Evolutionary conservation across 129 eudicot species (phyloP), one percentile per base, ranked within the genome.

Genomic region (Erigeron canadensis): DNA sequence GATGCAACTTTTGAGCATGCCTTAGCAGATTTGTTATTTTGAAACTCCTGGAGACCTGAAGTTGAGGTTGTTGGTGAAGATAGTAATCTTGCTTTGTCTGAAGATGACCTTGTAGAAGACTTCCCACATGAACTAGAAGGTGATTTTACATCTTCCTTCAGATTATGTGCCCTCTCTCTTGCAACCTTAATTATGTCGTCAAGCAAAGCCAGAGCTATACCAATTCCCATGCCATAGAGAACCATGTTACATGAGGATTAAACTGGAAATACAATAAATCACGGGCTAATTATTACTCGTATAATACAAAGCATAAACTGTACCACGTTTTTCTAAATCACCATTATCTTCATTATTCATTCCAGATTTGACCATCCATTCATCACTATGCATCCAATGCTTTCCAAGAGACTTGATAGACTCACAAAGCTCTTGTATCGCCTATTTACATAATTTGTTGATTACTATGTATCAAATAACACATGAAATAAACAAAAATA

Each of bases 171-270:
- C 71, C 87, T 86, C 73, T 85, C 96, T 55, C 84, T 83, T 41
- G 93, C 91, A 34, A 91, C 77, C 37, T 58, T 84, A 57, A 85
- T 95, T 37, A 95, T 72, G 70, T 91, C 96, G 43, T 88, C 96
- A 28, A 95, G 90, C 84, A 86, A 60, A 51, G 77, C 79, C 80
- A 82, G 17, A 12, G 77, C 99, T 88, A 77, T 18, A 47, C 41
- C 58, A 55, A 40, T 58, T 77, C 69, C 65, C 69, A 70, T 48
- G 65, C 59, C 81, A 77, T 47, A 77, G 18, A 28, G 22, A 68
- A 59, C 37, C 63, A 57, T 47, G 59, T 68, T 51, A 67, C 63
- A 76, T 37, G 21, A 75, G 18, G 42, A 64, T 64, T 63, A 56
- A 44, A 19, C 37, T 42, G 38, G 66, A 43, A 16, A 42, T 42